Evolutionary conservation across 441 rosid genomes (phyloP).

Genomic region (Erysimum pusillum): DNA sequence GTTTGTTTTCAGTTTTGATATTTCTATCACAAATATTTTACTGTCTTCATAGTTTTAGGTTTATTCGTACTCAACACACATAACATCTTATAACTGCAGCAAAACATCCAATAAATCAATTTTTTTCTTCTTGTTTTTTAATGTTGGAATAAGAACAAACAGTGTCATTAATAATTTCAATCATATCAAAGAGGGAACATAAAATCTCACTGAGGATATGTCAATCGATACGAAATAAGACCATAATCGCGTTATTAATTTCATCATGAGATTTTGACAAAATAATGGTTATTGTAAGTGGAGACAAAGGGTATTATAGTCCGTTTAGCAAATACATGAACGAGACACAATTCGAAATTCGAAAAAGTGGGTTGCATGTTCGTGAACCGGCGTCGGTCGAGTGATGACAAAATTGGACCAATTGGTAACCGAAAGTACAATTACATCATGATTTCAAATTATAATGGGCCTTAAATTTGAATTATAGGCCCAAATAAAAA

Average conservation of each 20-base stretch:
- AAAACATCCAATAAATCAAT: not conserved
- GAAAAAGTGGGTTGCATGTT: slow-evolving; percentile 40
- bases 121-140: not conserved
- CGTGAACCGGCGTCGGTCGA: slow-evolving; percentile 22
- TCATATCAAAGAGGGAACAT: slow-evolving; percentile 6
- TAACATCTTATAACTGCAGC: not conserved
- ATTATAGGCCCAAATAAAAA: not conserved
- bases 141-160: not conserved
- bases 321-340: not conserved
- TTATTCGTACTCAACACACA: not conserved
- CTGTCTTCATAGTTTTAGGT: not conserved
- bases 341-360: slow-evolving; percentile 5
- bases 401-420: slow-evolving; percentile 2
- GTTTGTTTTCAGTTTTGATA: not conserved
- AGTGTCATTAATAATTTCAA: not conserved
- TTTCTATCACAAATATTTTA: not conserved
- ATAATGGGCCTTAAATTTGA: not conserved
- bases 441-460: not conserved
- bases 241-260: not conserved
- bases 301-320: not conserved
- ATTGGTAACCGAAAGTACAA: not conserved
- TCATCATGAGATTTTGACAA: not conserved
- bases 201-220: not conserved
- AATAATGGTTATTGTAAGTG: not conserved
- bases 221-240: not conserved